Conservation (phyloP, 257 asterid species). For the Nicotiana sylvestris region DNA sequence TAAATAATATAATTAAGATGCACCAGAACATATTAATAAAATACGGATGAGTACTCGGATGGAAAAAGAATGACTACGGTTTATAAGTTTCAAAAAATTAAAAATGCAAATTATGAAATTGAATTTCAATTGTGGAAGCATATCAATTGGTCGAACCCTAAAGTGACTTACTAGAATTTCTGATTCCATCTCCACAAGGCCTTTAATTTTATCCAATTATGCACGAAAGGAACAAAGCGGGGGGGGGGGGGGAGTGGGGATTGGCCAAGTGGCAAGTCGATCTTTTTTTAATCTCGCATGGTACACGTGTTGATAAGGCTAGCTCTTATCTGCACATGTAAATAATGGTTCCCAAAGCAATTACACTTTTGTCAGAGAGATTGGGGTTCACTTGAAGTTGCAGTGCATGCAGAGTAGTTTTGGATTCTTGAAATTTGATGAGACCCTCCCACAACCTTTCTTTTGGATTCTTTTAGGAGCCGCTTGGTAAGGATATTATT, state of each 20-base stretch:
- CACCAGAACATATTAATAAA: too few species aligned
- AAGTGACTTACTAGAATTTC: neutral
- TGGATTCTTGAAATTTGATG: neutral
- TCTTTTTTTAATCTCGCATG: neutral
- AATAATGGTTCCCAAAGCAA: conserved; percentile 18
- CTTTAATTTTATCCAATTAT: neutral
- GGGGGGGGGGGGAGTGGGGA: neutral
- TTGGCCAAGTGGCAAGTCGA: neutral
- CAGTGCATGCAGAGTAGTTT: neutral
- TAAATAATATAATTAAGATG: too few species aligned
- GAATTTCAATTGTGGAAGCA: too few species aligned
- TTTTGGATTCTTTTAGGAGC: too few species aligned
- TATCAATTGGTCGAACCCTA: too few species aligned
- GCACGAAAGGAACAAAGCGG: neutral
- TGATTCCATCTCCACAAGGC: neutral
- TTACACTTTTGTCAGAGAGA: conserved; percentile 5
- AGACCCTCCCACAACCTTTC: neutral
- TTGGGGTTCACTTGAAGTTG: neutral
- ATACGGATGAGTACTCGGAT: too few species aligned
- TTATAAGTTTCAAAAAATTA: too few species aligned
- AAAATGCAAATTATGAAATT: too few species aligned
- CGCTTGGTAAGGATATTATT: too few species aligned
- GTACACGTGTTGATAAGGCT: conserved; percentile 28
- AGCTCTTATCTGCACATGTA: conserved; percentile 34
- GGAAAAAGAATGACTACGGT: too few species aligned